Evolutionary conservation across 2,329 filamentous ascomycete species (phyloP).

Genomic region (Scortechinia acanthostroma): DNA sequence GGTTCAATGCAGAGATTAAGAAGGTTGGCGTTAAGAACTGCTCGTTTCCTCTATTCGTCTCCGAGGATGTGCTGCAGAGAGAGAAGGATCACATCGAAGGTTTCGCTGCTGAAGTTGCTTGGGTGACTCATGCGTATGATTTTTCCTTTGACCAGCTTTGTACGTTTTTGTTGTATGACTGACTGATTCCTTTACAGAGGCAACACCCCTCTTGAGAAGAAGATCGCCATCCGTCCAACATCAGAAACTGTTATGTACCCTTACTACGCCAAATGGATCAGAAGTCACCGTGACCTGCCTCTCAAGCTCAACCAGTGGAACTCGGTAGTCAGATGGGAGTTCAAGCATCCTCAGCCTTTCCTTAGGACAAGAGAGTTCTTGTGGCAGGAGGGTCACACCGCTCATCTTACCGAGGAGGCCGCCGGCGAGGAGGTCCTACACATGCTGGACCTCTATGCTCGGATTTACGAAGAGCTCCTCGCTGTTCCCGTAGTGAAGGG

Average conservation of each 20-base stretch:
- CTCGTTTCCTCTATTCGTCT: constrained; percentile 65
- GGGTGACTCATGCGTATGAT: constrained; percentile 37
- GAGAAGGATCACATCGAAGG: constrained; percentile 29
- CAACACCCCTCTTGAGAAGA: constrained; percentile 20
- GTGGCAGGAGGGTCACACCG: constrained; percentile 69
- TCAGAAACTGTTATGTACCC: constrained; percentile 58
- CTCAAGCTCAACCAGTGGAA: constrained; percentile 73
- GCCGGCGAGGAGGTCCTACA: constrained; percentile 53
- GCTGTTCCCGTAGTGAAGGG: constrained; percentile 38
- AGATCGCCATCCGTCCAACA: constrained; percentile 63
- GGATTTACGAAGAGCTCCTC: constrained; percentile 58
- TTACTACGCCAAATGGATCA: constrained; percentile 72
- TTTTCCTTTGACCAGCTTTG: constrained; percentile 2
- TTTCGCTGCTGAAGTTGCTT: constrained; percentile 27
- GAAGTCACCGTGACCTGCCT: constrained; percentile 67
- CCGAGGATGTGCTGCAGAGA: constrained; percentile 45
- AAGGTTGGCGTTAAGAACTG: constrained; percentile 59
- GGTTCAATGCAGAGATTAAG: constrained; percentile 52
- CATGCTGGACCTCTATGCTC: constrained; percentile 59
- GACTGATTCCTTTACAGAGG: not conserved
- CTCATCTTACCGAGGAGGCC: not conserved
- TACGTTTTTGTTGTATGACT: not conserved
- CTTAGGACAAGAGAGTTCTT: constrained; percentile 67
- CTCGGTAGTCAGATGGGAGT: constrained; percentile 48
- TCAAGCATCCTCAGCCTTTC: constrained; percentile 27